A percentile compares a stretch with the other conserved stretches of the same genome.
phyloP scores from a whole-genome alignment of 805 yeast species.

The Metschnikowia chrysomelidarum region DNA sequence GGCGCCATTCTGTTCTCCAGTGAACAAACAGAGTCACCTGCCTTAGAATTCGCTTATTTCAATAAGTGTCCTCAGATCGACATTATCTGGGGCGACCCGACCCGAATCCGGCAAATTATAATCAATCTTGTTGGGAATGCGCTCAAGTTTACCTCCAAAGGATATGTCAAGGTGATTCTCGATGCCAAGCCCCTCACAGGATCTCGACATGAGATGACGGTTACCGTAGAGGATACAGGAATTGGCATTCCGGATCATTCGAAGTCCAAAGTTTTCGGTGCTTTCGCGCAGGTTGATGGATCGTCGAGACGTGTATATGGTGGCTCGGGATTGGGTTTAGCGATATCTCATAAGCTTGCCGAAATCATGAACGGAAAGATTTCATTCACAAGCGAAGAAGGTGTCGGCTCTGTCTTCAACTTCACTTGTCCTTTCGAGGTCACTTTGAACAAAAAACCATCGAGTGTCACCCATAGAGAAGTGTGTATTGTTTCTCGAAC shows the following conservation, averaged over 20 bases:
- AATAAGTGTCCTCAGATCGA: constrained; percentile 39
- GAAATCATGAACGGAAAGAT: constrained; percentile 49
- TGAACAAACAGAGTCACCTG: constrained; percentile 43
- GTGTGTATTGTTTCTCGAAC: constrained; percentile 34
- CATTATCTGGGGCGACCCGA: constrained; percentile 45
- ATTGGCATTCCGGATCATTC: constrained; percentile 49
- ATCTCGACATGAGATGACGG: constrained; percentile 35
- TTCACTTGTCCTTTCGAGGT: constrained; percentile 34
- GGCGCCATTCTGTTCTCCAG: constrained; percentile 46
- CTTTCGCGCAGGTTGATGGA: constrained; percentile 54
- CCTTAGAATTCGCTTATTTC: constrained; percentile 43
- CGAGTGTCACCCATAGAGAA: constrained; percentile 9
- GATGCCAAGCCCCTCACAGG: constrained; percentile 25
- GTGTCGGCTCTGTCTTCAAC: constrained; percentile 44
- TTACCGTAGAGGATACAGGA: constrained; percentile 49
- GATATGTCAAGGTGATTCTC: constrained; percentile 41
- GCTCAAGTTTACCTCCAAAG: constrained; percentile 46
- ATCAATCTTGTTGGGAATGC: constrained; percentile 53
- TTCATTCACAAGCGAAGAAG: constrained; percentile 43
- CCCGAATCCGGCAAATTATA: constrained; percentile 48
- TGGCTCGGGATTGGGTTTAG: constrained; percentile 50
- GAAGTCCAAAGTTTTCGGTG: constrained; percentile 45
- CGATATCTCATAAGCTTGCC: constrained; percentile 46
- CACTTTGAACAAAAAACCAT: constrained; percentile 18
- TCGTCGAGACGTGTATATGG: constrained; percentile 49